phyloP scores from a whole-genome alignment of 768 basidiomycete species.

The Lactarius evosmus region DNA sequence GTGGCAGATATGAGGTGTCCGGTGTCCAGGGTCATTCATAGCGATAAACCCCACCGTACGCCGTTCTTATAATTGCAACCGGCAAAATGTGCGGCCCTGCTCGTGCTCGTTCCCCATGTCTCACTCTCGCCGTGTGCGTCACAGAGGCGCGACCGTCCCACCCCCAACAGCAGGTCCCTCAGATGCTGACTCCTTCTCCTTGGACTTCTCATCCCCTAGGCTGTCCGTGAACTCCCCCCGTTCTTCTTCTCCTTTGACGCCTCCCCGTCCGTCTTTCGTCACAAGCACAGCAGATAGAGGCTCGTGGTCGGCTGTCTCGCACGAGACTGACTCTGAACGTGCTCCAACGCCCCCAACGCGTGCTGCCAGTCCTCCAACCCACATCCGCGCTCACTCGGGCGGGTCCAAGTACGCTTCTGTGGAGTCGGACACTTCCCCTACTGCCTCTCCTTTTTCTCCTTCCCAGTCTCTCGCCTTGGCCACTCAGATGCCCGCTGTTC shows the following conservation, averaged over 20 bases:
- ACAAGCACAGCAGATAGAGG: conserved; percentile 15
- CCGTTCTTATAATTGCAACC: neutral
- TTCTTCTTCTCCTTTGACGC: conserved; percentile 23
- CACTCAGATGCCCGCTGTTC: conserved; percentile 6
- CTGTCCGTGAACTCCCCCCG: conserved; percentile 23
- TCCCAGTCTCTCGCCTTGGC: conserved; percentile 9
- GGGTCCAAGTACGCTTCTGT: conserved; percentile 10
- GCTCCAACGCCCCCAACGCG: conserved; percentile 30
- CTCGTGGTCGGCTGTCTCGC: conserved; percentile 27
- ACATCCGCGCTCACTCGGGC: neutral
- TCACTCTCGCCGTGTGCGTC: conserved; percentile 26
- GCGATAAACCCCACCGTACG: too few relatives aligned
- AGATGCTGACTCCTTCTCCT: conserved; percentile 29
- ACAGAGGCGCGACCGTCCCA: conserved; percentile 21
- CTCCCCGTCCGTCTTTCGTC: conserved; percentile 26
- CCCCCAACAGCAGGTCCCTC: conserved; percentile 25
- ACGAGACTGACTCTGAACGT: conserved; percentile 35
- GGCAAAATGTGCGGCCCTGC: neutral
- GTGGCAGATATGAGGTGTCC: neutral
- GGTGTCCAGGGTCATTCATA: conserved; percentile 2
- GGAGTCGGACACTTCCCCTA: conserved; percentile 16
- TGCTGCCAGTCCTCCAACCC: conserved; percentile 26
- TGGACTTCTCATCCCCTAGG: conserved; percentile 10
- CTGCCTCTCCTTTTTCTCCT: conserved; percentile 3
- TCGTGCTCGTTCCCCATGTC: conserved; percentile 21